Conservation (phyloP, 2,329 filamentous ascomycete species). For the Ophiocordyceps camponoti-leonardi region DNA sequence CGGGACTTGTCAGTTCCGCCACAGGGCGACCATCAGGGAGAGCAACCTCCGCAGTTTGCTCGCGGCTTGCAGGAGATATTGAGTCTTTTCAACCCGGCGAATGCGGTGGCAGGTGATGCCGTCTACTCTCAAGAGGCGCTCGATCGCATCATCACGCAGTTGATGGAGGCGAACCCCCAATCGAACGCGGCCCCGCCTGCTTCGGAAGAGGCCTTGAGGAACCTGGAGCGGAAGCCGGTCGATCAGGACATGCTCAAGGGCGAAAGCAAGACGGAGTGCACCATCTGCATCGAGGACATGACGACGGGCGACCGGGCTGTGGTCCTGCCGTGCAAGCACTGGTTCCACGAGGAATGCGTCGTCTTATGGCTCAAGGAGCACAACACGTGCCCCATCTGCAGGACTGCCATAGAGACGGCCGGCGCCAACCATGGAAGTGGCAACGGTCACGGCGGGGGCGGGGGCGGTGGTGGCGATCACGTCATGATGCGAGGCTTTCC, state of each 20-base stretch:
- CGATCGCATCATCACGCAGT: conserved; percentile 69
- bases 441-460: conserved; percentile 1
- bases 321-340: conserved; percentile 73
- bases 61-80: conserved; percentile 34
- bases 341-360: conserved; percentile 79
- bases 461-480: neutral
- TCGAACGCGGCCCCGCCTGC: conserved; percentile 73
- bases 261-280: conserved; percentile 64
- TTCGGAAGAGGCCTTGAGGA: conserved; percentile 53
- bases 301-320: conserved; percentile 56
- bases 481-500: neutral
- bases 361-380: conserved; percentile 74
- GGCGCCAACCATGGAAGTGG: conserved; percentile 6
- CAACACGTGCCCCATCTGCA: conserved; percentile 79
- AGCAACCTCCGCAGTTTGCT: conserved; percentile 9
- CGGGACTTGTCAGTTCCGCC: conserved; percentile 18
- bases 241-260: conserved; percentile 50
- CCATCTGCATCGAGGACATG: conserved; percentile 85
- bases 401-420: conserved; percentile 34
- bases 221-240: conserved; percentile 54
- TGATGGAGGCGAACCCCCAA: conserved; percentile 70
- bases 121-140: conserved; percentile 85
- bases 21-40: conserved; percentile 7
- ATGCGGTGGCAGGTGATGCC: conserved; percentile 51
- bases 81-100: conserved; percentile 32